These are phyloP conservation scores for Lactifluus subvellereus DNA, from an alignment of 768 basidiomycete genomes.

Conservation along the genomic window DNA sequence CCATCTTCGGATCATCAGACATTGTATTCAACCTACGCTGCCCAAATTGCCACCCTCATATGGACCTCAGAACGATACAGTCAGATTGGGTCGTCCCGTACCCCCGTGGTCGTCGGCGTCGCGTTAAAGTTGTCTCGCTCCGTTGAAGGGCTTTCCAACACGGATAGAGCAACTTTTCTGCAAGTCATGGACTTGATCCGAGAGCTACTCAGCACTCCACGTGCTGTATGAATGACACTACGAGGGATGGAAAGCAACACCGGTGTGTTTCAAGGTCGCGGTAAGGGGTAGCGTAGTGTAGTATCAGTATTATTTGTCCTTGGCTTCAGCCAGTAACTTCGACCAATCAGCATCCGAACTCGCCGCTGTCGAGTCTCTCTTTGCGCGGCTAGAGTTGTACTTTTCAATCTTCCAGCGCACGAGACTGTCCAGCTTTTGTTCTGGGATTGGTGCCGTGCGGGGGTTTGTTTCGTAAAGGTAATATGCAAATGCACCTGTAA, in stretches of 20 bases:
- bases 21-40: conserved; percentile 72
- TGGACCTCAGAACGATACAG: conserved; percentile 53
- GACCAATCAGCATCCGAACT: conserved; percentile 21
- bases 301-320: conserved; percentile 7
- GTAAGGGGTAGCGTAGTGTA: background rate
- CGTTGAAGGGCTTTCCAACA: conserved; percentile 62
- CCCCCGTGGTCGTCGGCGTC: conserved; percentile 28
- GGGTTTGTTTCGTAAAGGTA: conserved; percentile 79
- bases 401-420: conserved; percentile 63
- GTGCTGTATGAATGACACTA: background rate
- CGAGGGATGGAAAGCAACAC: background rate
- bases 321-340: conserved; percentile 4
- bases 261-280: background rate
- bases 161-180: conserved; percentile 34
- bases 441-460: conserved; percentile 53
- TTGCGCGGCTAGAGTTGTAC: conserved; percentile 24
- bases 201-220: conserved; percentile 26
- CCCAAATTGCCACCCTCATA: conserved; percentile 82
- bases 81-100: conserved; percentile 26
- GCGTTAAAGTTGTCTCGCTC: conserved; percentile 47
- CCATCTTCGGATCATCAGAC: conserved; percentile 63
- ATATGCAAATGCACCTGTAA: conserved; percentile 74
- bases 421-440: conserved; percentile 50
- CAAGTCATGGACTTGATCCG: conserved; percentile 42
- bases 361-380: conserved; percentile 21